These are phyloP conservation scores for Zalerion maritima DNA, from an alignment of 495 filamentous ascomycete species.

Conservation along the genomic window DNA sequence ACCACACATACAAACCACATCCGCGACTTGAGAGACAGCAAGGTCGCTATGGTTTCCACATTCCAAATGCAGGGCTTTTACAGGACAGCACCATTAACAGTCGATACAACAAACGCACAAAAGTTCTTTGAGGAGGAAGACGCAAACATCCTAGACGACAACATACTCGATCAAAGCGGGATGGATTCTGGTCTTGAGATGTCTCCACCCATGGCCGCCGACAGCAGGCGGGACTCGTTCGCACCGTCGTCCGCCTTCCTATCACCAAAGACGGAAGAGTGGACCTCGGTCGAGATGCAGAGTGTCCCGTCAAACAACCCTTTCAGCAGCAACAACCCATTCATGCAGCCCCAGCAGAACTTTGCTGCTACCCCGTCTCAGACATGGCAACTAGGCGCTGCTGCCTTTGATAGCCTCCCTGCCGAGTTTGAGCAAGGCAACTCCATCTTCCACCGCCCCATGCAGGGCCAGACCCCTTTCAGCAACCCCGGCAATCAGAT, in stretches of 20 bases:
- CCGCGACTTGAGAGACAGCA: constrained; percentile 17
- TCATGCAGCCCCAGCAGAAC: constrained; percentile 35
- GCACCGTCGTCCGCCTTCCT: constrained; percentile 51
- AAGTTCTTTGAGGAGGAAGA: constrained; percentile 68
- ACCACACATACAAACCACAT: constrained; percentile 5
- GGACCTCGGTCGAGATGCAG: constrained; percentile 48
- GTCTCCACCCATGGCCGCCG: constrained; percentile 47
- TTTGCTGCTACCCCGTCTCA: constrained; percentile 22
- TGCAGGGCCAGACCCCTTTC: constrained; percentile 38
- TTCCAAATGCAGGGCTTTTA: constrained; percentile 46
- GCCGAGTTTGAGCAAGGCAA: constrained; percentile 43
- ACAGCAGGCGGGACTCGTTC: constrained; percentile 57
- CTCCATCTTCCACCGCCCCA: constrained; percentile 38
- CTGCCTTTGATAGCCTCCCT: constrained; percentile 50
- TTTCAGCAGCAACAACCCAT: constrained; percentile 45
- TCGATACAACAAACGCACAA: constrained; percentile 43
- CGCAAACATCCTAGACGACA: constrained; percentile 67
- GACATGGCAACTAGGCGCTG: constrained; percentile 32
- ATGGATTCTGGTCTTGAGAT: constrained; percentile 55
- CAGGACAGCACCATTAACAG: constrained; percentile 42
- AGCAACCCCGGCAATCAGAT: constrained; percentile 31
- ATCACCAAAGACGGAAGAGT: constrained; percentile 60
- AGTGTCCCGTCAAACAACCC: constrained; percentile 41
- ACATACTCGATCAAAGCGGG: constrained; percentile 57
- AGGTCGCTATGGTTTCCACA: constrained; percentile 34